Base-by-base conservation (phyloP, 192 early-diverging fungal species). In the Backusella luteola region DNA sequence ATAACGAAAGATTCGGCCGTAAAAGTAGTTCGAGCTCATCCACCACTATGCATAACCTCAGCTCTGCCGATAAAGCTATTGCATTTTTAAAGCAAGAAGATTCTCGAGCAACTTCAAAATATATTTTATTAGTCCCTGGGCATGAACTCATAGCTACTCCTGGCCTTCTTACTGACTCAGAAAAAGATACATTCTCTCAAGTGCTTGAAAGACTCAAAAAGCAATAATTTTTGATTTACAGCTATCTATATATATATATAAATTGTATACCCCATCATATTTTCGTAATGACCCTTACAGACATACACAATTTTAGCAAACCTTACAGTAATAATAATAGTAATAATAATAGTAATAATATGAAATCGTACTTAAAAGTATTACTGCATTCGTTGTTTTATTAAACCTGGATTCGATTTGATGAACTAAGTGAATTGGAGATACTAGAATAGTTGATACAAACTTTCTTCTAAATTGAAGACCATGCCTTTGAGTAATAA, bases 81-180 rank as follows among this genome's bases (percentile, higher is more conserved):
- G 9, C 38, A 6, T 4, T 21, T 14, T 9, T 69, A 38, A 39
- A 23, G n/a, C 34, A 69, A 38, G 19, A 69, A 23, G 68, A 23
- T 4, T 23, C 34, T 21, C 34, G 26, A 36, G 11, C 35, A 29
- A 4, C 26, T 49, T 26, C 21, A 44, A 39, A 26, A 8, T 71
- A 46, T 44, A 41, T 26, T 34, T 32, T 71, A 44, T 14, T 71
- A 71, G 26, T 44, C 17, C 70, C 70, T 49, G 70, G 70, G 17
- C 15, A 41, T 6, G 39, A 39, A 32, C 12, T 71, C 5, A 44
- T 71, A 41, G 21, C 17, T 49, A 49, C 70, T 6, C 70, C 23
- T 49, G 70, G 42, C 17, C 26, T 71, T 46, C 42, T 71, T 11
- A 49, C 6, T 49, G 23, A 42, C 23, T 17, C 21, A 26, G 70